phyloP scores from a whole-genome alignment of 768 basidiomycete genomes.

The Mycena rosella region DNA sequence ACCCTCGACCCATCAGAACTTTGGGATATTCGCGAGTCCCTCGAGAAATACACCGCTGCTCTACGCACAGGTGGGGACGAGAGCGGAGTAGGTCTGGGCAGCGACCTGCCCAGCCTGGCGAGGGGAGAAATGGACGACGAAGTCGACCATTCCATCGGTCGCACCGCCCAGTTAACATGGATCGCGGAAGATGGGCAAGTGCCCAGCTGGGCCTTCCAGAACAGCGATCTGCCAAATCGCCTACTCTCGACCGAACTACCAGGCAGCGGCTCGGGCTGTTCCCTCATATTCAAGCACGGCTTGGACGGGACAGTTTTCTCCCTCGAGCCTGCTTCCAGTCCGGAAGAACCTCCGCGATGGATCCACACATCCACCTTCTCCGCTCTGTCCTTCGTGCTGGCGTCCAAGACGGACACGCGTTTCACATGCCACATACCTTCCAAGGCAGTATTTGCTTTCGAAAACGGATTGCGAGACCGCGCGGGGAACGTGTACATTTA shows the following conservation, averaged over 20 bases:
- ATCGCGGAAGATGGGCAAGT: constrained; percentile 63
- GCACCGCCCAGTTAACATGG: constrained; percentile 75
- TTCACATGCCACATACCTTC: constrained; percentile 82
- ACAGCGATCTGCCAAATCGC: constrained; percentile 50
- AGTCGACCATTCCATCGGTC: constrained; percentile 81
- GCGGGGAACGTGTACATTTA: constrained; percentile 93
- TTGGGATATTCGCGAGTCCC: constrained; percentile 78
- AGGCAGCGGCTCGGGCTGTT: constrained; percentile 52
- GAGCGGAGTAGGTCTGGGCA: constrained; percentile 73
- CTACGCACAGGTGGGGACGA: constrained; percentile 69
- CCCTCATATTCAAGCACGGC: constrained; percentile 77
- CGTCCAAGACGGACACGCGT: constrained; percentile 90
- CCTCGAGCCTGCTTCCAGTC: constrained; percentile 51
- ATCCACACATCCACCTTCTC: constrained; percentile 86
- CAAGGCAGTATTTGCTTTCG: constrained; percentile 82
- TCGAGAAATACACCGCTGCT: constrained; percentile 88
- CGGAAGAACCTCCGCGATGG: constrained; percentile 61
- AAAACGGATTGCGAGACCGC: constrained; percentile 74
- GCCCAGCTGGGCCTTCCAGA: constrained; percentile 52
- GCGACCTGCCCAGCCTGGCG: constrained; percentile 82
- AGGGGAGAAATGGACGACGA: constrained; percentile 95
- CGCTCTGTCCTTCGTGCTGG: constrained; percentile 93
- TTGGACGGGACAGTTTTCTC: constrained; percentile 79
- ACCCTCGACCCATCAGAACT: constrained; percentile 90
- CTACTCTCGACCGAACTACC: constrained; percentile 83